Evolutionary conservation across 2,329 filamentous ascomycete genomes (phyloP), one percentile per base, ranked within the genome.

Genomic region (Epichloe coenophiala): DNA sequence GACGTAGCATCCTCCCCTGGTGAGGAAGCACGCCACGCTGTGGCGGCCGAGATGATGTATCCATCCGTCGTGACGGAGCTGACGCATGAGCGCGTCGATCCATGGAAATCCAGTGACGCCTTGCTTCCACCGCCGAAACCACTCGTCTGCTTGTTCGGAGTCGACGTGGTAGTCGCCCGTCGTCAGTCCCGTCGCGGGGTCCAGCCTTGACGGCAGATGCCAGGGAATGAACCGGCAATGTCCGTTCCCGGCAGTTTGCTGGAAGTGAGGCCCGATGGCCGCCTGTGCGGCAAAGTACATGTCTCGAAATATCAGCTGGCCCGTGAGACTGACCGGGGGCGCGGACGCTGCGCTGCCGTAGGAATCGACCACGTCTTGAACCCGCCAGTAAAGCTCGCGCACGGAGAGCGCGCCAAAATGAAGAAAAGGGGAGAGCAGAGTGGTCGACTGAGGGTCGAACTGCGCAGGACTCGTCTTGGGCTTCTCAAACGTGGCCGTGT

Each of bases 201-300:
- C 70, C 48, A 76, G 56, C 55, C 78, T 80, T 2, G 80, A 83
- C 0, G 81, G 84, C 1, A 90, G 67, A 60, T 88, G 84, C 86
- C 86, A 90, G 4, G 84, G 84, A 13, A 90, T 78, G 64, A 89
- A 88, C n/a, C 84, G 75, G 39, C 78, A 83, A 55, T 83, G 68
- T 0, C 73, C 64, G 58, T 90, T 90, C 37, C 77, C 76, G 46
- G 76, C 69, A 1, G 82, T 83, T 58, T 86, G 83, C 1, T 68
- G 71, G 57, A 87, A 89, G 0, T 69, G 59, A 35, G 75, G 71
- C 0, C 85, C 85, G 1, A 88, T 68, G 0, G 77, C 74, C 1
- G 84, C 83, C 61, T 90, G 84, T 0, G 85, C 84, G 13, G 77
- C 84, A 58, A 90, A 89, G 65, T 89, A 90, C 86, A 90, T 90